phyloP scores from a whole-genome alignment of 768 basidiomycete species.

The Lentinula guzmanii region DNA sequence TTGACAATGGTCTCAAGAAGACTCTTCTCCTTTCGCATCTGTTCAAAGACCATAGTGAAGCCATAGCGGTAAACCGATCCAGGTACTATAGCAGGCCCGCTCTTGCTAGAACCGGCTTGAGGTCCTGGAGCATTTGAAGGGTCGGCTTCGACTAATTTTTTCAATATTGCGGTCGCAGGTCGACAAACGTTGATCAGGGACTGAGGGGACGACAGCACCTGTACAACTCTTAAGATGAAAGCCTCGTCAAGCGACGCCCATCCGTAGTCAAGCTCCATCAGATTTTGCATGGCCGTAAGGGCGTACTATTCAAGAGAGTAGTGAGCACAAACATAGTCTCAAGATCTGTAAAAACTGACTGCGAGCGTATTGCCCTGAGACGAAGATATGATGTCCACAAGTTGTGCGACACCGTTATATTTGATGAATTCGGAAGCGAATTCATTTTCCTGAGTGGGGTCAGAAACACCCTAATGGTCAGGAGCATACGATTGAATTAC shows the following conservation, averaged over 20 bases:
- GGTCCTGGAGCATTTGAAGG: constrained; percentile 61
- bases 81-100: constrained; percentile 44
- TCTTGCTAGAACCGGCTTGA: constrained; percentile 55
- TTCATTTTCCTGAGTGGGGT: constrained; percentile 60
- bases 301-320: constrained; percentile 53
- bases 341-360: constrained; percentile 32
- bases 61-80: constrained; percentile 81
- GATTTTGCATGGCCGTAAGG: constrained; percentile 76
- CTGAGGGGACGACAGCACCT: constrained; percentile 67
- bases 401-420: constrained; percentile 61
- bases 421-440: constrained; percentile 77
- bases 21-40: constrained; percentile 68
- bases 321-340: constrained; percentile 1
- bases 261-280: constrained; percentile 83
- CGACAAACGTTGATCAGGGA: constrained; percentile 87
- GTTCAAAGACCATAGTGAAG: constrained; percentile 76
- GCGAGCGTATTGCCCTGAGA: constrained; percentile 82
- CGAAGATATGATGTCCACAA: constrained; percentile 62
- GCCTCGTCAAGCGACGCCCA: constrained; percentile 67
- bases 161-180: constrained; percentile 85
- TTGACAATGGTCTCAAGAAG: constrained; percentile 80
- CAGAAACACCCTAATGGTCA: constrained; percentile 2
- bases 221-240: constrained; percentile 76
- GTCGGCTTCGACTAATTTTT: constrained; percentile 85
- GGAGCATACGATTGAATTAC: constrained; percentile 30